These are phyloP conservation scores for Talaromyces sp. DNA, from an alignment of 2,329 filamentous ascomycete genomes.

Conservation along the genomic window DNA sequence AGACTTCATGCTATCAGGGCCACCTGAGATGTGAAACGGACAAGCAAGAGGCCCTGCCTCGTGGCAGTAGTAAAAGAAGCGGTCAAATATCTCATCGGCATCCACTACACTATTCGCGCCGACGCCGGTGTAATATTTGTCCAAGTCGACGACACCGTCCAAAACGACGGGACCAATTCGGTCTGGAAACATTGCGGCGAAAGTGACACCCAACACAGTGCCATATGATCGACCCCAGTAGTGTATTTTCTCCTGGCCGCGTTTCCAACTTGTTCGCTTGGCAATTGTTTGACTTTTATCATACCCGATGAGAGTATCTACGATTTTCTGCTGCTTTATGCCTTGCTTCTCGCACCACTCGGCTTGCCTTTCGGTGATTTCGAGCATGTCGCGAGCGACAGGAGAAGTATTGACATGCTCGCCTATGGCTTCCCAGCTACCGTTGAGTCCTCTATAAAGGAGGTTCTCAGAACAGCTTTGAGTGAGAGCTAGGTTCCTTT, in stretches of 20 bases:
- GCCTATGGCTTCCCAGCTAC: conserved; percentile 20
- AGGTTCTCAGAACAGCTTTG: conserved; percentile 23
- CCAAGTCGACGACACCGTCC: conserved; percentile 32
- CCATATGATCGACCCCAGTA: conserved; percentile 44
- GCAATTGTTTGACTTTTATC: conserved; percentile 18
- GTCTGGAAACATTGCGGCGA: conserved; percentile 41
- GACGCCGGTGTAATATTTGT: conserved; percentile 26
- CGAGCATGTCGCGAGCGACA: conserved; percentile 30
- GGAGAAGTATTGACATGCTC: conserved; percentile 29
- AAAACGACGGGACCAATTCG: conserved; percentile 25
- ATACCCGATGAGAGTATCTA: conserved; percentile 14
- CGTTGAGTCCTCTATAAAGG: conserved; percentile 11
- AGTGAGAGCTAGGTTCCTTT: conserved; percentile 26
- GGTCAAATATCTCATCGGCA: conserved; percentile 30
- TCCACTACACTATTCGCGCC: conserved; percentile 23
- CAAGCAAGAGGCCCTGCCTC: conserved; percentile 20
- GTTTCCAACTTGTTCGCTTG: conserved; percentile 23
- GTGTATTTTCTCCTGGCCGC: conserved; percentile 24
- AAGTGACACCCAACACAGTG: conserved; percentile 41
- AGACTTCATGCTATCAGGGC: conserved; percentile 21
- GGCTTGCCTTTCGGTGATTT: conserved; percentile 34
- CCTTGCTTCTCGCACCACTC: conserved; percentile 33
- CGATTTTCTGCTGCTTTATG: conserved; percentile 12
- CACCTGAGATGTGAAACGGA: conserved; percentile 24
- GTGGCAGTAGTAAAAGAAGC: conserved; percentile 28